A percentile compares a stretch with the other conserved stretches of the same genome.
Conservation (phyloP, 2,329 filamentous ascomycete species). For the Fusarium sp. region DNA sequence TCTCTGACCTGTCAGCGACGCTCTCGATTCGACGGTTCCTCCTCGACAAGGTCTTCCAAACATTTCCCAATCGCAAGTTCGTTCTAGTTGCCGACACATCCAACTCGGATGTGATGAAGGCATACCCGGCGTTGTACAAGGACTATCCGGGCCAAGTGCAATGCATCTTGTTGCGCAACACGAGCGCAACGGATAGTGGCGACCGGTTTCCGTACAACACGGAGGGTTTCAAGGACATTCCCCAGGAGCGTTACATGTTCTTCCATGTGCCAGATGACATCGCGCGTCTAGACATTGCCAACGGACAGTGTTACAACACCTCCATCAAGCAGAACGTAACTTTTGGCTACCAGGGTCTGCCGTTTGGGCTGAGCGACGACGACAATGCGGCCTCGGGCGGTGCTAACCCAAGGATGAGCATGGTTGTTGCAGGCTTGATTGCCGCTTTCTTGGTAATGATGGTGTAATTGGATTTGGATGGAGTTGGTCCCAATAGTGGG, state of each 20-base stretch:
- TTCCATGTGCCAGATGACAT: constrained; percentile 82
- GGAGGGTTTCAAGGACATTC: constrained; percentile 76
- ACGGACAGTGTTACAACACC: constrained; percentile 78
- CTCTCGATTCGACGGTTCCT: constrained; percentile 80
- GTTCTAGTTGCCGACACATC: constrained; percentile 83
- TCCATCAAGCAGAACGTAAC: constrained; percentile 80
- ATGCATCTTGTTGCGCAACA: constrained; percentile 85
- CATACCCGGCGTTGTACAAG: constrained; percentile 72
- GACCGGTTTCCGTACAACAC: constrained; percentile 85
- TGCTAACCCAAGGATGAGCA: constrained; percentile 40
- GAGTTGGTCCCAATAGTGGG: background rate
- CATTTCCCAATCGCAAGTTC: constrained; percentile 82
- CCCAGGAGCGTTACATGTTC: constrained; percentile 83
- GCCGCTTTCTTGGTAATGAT: constrained; percentile 41
- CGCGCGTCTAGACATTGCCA: constrained; percentile 74
- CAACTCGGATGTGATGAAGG: constrained; percentile 83
- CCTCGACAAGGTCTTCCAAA: constrained; percentile 80
- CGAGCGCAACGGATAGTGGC: constrained; percentile 75
- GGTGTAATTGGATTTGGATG: constrained; percentile 31
- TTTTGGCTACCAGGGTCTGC: constrained; percentile 75
- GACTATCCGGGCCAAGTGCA: constrained; percentile 81
- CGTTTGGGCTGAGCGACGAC: constrained; percentile 60
- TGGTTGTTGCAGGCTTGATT: constrained; percentile 37
- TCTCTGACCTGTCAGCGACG: constrained; percentile 81
- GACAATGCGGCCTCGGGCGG: constrained; percentile 50